Base-by-base conservation (phyloP, 1,284 basidiomycete species). In the Puccinia horiana region DNA sequence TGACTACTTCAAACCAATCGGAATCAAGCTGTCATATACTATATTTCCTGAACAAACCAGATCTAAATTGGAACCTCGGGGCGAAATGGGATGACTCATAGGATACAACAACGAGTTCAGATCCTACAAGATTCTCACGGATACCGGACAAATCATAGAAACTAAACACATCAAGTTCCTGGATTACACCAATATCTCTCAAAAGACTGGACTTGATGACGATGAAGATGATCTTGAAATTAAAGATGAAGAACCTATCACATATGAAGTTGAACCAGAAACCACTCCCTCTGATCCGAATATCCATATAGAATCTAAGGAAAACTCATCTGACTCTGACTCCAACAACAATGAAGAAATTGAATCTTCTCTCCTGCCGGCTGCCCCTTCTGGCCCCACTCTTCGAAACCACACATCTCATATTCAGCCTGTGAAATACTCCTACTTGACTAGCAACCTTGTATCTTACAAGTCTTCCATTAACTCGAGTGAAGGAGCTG, bases 1-100 rank as follows among this genome's bases (percentile, higher is more conserved):
- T 18, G 32, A 26, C 18, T 73, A 73, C 47, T 73, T 73, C 20
- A 2, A 35, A 6, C 70, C 47, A 20, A 73, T 73, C n/a, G 70
- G 70, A 3, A 73, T 4, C 49, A 52, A 52, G 44, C 9, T 47
- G 44, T 47, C 16, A 8, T 47, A 47, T 16, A 47, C 8, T 47
- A 49, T 72, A n/a, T 14, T n/a, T n/a, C 23, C 42, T 1, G 16
- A 47, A 3, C 26, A 42, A 20, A n/a, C 16, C 16, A 4, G 2
- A 2, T 35, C 42, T 1, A 73, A 73, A 23, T 18, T 73, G 14
- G 44, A 52, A 6, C 70, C 44, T 3, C 8, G 8, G 8, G 44
- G 70, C 26, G 11, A 54, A 49, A 18, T 49, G 1, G 70, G 70
- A 49, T 9, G 14, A 35, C 44, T 54, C 12, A 1, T 73, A 4